Base-by-base conservation (phyloP, 805 yeast genomes). In the Kodamaea hsintzibuensis region DNA sequence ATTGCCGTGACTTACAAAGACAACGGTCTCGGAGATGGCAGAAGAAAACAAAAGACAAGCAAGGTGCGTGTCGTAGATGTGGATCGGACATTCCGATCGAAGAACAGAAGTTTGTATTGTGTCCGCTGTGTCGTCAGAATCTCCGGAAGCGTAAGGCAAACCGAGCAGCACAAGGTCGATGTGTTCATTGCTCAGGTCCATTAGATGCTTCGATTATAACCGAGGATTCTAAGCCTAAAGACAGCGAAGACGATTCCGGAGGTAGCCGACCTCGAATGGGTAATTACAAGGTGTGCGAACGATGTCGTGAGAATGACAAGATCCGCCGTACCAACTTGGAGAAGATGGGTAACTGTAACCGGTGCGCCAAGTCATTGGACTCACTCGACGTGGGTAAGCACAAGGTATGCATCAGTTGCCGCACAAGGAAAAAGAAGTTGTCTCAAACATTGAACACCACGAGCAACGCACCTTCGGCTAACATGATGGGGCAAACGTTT, bases 141-240 rank as follows among this genome's bases (percentile, higher is more conserved):
- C 69, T 85, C 33, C 71, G 89, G 57, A 70, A 78, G 1, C 70
- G 83, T 47, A 85, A 85, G 61, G 82, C 83, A 0, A 77, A 74
- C 51, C 71, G 90, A 42, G 86, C 82, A 5, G 82, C 83, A 10
- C 79, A 77, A 58, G 89, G 90, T 0, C 79, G 79, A 60, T 85
- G 90, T 69, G 87, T 85, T 13, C 89, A 85, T 62, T 85, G 90
- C 57, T 74, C 84, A 1, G 88, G 88, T 2, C 83, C 85, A 7
- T 64, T 76, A 6, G 77, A 74, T 52, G 72, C 78, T 0, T 70
- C 73, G 52, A 72, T 74, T 27, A 66, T 72, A 30, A 63, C 70
- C 13, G 68, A 64, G 22, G 71, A 68, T 30, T 63, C 60, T 9
- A 60, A 60, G 45, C 37, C 47, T 16, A 51, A 52, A 33, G 55